Evolutionary conservation across 2,329 filamentous ascomycete genomes (phyloP).

Genomic region (Orbilia brochopaga): DNA sequence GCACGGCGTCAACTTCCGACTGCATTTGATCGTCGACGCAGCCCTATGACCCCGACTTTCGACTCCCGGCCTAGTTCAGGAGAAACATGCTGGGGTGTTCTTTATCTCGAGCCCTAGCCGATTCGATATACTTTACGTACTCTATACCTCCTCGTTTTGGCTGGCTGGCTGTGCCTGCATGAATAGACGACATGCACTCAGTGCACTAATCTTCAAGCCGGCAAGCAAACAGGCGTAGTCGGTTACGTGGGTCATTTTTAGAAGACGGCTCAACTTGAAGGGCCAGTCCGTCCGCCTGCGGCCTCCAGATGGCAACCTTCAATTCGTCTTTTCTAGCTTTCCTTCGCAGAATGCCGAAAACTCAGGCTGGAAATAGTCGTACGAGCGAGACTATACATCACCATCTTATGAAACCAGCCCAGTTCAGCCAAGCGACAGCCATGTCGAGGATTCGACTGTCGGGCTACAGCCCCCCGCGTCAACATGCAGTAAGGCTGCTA

Average conservation of each 20-base stretch:
- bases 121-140: neutral
- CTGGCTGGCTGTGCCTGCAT: neutral
- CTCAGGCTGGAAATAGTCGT: neutral
- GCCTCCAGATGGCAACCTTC: neutral
- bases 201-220: neutral
- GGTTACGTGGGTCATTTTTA: too few species aligned
- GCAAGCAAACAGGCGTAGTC: neutral
- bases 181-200: neutral
- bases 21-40: conserved; percentile 33
- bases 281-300: neutral
- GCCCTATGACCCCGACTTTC: conserved; percentile 48
- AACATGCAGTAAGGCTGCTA: conserved; percentile 13
- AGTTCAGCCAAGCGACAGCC: neutral
- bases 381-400: neutral
- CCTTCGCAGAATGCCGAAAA: neutral
- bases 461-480: conserved; percentile 6
- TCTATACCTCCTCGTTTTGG: too few species aligned
- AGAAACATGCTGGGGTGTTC: conserved; percentile 9
- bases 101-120: neutral
- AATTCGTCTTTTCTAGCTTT: neutral
- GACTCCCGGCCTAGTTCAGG: conserved; percentile 12
- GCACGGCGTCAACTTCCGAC: neutral
- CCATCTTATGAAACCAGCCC: neutral
- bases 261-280: too few species aligned
- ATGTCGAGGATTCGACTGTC: neutral